phyloP scores from a whole-genome alignment of 108 stramenopile genomes.

The Cyclotella cryptica region DNA sequence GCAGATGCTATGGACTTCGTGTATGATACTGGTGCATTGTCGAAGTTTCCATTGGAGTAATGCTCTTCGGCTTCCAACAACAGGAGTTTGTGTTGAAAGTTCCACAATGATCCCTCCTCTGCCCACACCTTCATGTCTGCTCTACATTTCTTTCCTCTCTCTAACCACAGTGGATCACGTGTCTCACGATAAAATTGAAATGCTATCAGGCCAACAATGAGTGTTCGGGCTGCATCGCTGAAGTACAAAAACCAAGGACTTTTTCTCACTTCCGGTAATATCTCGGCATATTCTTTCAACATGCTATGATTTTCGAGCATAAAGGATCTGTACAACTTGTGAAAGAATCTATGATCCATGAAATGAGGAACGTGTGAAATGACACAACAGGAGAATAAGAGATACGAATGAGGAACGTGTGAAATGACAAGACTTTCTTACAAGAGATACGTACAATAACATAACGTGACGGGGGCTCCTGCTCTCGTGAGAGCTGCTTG shows the following conservation, averaged over 20 bases:
- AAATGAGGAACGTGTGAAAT: no score
- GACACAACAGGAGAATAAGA: no score
- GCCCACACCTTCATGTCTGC: slow-evolving; percentile 11
- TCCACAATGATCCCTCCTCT: background rate
- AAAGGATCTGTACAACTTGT: no score
- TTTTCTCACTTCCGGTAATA: background rate
- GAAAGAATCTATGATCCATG: no score
- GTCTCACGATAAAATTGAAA: background rate
- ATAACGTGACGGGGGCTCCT: no score
- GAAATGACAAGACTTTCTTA: no score
- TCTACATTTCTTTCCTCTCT: background rate
- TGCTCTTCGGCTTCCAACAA: background rate
- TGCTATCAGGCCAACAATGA: background rate
- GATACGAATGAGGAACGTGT: no score
- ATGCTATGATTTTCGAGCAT: no score
- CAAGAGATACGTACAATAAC: no score
- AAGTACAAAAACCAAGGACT: background rate
- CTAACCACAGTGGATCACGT: background rate
- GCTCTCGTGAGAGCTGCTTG: no score
- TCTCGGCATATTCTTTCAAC: no score
- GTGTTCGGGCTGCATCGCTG: background rate
- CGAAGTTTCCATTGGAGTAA: background rate
- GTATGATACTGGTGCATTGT: background rate
- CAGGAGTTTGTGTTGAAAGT: background rate
- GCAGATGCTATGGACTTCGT: background rate